Evolutionary conservation across 1,284 basidiomycete species (phyloP).

Genomic region (Fomitopsis palustris): DNA sequence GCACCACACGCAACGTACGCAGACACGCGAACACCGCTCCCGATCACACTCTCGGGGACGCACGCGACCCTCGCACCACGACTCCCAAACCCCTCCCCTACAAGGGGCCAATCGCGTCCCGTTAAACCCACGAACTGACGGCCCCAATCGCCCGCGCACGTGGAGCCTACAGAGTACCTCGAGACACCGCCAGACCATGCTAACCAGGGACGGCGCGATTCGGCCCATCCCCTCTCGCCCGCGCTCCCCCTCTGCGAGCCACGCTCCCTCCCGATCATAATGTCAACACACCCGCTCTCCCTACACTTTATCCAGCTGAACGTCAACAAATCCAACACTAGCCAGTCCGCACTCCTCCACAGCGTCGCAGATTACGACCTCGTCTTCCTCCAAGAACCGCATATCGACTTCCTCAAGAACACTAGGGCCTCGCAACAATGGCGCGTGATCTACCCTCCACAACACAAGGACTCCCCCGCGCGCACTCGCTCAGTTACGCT

Average conservation of each 20-base stretch:
- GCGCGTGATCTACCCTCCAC: neutral
- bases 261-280: neutral
- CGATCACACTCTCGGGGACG: no score
- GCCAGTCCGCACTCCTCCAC: neutral
- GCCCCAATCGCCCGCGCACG: no score
- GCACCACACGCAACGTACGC: no score
- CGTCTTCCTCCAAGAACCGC: neutral
- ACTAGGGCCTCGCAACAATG: neutral
- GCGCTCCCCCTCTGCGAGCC: no score
- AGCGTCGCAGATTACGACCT: neutral
- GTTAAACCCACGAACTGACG: no score
- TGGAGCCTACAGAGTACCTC: neutral
- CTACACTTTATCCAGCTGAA: neutral
- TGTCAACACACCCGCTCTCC: no score
- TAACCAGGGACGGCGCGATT: neutral
- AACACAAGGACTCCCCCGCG: neutral
- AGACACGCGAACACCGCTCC: no score
- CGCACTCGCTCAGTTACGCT: slow-evolving; percentile 25
- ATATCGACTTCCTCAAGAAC: neutral
- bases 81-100: no score
- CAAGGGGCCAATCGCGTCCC: no score
- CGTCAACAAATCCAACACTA: neutral
- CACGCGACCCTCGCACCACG: no score
- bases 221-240: neutral
- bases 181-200: neutral